Base-by-base conservation (phyloP, 495 filamentous ascomycete species). In the Hypoxylon trugodes region DNA sequence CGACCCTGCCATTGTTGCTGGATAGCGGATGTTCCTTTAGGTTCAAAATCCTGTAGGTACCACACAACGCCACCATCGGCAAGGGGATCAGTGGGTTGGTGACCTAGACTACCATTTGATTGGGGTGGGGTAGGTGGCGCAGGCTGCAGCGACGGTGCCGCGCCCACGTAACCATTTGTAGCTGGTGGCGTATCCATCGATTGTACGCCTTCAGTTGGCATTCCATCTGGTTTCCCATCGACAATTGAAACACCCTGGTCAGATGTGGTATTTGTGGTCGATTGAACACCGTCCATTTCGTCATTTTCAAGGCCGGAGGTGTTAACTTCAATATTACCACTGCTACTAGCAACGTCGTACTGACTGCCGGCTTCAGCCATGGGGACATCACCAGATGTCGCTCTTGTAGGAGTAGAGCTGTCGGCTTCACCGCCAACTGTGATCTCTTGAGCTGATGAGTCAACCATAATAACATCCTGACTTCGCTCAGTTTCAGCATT, bases 11-110 rank as follows among this genome's bases (percentile, higher is more conserved):
- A 93, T 53, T 87, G 82, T 75, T 93, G 90, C 46, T 92, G 89
- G 7, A 68, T 73, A 1, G 74, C 77, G 0, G 76, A 91, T 0
- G 90, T 96, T 13, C 94, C 92, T 47, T 84, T 70, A 0, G 89
- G 90, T 32, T 94, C 86, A 68, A 95, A 94, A 8, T 86, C 84
- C 60, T 92, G 81, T 67, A 96, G 86, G 76, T 96, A 97, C 92
- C 93, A 96, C 8, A 90, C 87, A 5, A 94, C 81, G 9, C 93
- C 93, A 41, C 93, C 93, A 43, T 88, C 77, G 3, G 83, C 80
- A 26, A 95, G 75, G 3, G 82, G 77, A 13, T 86, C 81, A 7
- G 80, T 74, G 36, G 84, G 68, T 16, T 69, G 63, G n/a, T 58
- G 66, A 38, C 61, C 69, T 18, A 76, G 65, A 54, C 79, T 81